phyloP scores from a whole-genome alignment of 2,329 filamentous ascomycete genomes.

The Tolypocladium album region DNA sequence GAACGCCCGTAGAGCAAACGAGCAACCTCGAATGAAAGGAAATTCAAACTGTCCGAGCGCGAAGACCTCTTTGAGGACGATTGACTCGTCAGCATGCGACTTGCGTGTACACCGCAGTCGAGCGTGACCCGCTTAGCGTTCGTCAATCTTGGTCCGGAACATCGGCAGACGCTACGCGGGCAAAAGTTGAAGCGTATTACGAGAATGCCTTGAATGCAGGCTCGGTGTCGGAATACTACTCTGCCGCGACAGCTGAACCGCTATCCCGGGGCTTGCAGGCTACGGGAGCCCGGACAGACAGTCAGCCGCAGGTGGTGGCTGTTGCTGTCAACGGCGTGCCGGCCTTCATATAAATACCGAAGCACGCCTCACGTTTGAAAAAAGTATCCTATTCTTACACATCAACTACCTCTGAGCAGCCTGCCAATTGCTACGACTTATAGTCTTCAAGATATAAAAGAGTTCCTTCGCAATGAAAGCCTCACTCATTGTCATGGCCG shows the following conservation, averaged over 20 bases:
- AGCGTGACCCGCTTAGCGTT: not conserved
- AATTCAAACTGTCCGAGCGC: not conserved
- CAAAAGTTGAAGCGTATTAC: not conserved
- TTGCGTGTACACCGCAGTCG: not conserved
- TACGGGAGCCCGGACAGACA: not conserved
- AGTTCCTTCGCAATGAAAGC: not conserved
- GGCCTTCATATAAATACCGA: not conserved
- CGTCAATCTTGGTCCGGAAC: not conserved
- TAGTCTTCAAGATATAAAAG: no score
- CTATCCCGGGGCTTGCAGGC: not conserved
- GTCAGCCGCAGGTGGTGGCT: not conserved
- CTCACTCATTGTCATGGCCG: not conserved
- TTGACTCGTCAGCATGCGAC: not conserved
- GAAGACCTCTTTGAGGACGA: not conserved
- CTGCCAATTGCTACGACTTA: not conserved
- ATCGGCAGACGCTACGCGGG: not conserved
- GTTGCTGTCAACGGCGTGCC: not conserved
- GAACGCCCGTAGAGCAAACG: no score
- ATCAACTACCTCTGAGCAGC: not conserved
- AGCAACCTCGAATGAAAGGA: not conserved
- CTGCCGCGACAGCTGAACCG: not conserved
- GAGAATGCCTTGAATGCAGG: not conserved
- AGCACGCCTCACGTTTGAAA: not conserved
- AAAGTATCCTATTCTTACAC: not conserved
- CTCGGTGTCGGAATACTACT: not conserved